Percentiles rank a stretch among this genome's conserved stretches.
Evolutionary conservation across 2,329 filamentous ascomycete species (phyloP).

Genomic region (Helotiales sp.): DNA sequence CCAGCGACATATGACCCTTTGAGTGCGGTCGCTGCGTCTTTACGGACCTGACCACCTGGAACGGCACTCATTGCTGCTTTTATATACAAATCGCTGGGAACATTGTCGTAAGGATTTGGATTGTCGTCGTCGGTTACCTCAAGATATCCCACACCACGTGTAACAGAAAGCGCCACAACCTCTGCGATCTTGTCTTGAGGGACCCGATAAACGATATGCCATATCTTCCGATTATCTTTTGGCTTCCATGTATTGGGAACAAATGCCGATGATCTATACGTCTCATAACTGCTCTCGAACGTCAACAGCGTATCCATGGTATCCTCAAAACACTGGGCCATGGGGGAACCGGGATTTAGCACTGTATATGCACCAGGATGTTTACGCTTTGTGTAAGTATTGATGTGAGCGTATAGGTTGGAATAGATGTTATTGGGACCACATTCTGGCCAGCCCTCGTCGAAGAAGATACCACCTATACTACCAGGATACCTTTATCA

Average conservation of each 20-base stretch:
- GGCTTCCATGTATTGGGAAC: conserved; percentile 39
- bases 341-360: conserved; percentile 34
- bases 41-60: neutral
- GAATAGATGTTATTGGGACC: conserved; percentile 39
- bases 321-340: conserved; percentile 41
- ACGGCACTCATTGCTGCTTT: conserved; percentile 14
- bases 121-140: conserved; percentile 8
- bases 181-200: conserved; percentile 26
- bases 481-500: conserved; percentile 13
- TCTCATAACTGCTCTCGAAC: conserved; percentile 39
- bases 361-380: conserved; percentile 38
- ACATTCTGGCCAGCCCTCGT: conserved; percentile 43
- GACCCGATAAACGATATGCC: conserved; percentile 44
- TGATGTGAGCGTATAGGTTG: conserved; percentile 40
- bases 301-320: conserved; percentile 44
- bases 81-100: conserved; percentile 26
- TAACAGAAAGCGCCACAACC: conserved; percentile 12
- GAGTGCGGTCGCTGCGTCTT: neutral
- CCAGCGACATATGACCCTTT: neutral
- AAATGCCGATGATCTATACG: conserved; percentile 35
- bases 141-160: neutral
- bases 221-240: conserved; percentile 42
- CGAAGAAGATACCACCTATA: conserved; percentile 45
- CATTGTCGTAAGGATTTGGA: conserved; percentile 24
- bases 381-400: conserved; percentile 35